phyloP scores from a whole-genome alignment of 257 asterid species.

The Mitragyna speciosa region DNA sequence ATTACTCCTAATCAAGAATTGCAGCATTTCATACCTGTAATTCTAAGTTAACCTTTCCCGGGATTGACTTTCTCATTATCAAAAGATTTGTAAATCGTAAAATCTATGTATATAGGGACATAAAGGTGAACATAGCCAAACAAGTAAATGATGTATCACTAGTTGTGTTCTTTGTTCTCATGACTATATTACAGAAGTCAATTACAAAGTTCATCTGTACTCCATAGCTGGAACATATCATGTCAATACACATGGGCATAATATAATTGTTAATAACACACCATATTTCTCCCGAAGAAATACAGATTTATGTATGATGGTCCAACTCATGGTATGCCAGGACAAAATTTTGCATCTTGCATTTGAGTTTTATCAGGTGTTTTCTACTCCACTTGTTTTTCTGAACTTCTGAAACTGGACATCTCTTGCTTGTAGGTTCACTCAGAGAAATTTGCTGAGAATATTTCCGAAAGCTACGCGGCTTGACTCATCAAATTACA shows the following conservation, averaged over 20 bases:
- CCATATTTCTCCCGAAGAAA: background rate
- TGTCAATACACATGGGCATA: background rate
- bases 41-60: background rate
- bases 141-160: background rate
- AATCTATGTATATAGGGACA: background rate
- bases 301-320: background rate
- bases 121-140: background rate
- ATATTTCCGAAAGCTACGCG: constrained; percentile 73
- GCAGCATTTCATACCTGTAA: background rate
- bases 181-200: background rate
- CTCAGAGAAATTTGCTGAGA: constrained; percentile 74
- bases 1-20: background rate
- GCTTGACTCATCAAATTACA: constrained; percentile 74
- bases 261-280: background rate
- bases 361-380: background rate
- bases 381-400: background rate
- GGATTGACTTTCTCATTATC: background rate
- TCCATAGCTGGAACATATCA: background rate
- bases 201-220: background rate
- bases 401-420: background rate
- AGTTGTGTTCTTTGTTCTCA: too few relatives aligned
- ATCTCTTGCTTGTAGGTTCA: constrained; percentile 44
- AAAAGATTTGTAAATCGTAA: background rate
- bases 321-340: background rate
- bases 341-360: background rate